Evolutionary conservation across 345 rosid genomes (phyloP).

Genomic region (Salix brachista): DNA sequence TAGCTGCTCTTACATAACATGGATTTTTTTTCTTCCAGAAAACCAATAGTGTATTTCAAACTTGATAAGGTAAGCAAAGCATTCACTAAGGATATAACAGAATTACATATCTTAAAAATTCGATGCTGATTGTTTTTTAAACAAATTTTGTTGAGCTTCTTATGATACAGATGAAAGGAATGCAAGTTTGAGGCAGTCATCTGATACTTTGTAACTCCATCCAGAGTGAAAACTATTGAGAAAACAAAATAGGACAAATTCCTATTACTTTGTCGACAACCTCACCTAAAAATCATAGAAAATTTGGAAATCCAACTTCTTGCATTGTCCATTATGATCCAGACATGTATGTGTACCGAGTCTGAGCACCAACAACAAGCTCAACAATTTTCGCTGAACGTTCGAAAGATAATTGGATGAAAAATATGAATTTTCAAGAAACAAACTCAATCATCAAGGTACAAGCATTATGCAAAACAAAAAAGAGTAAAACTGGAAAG

Average conservation of each 20-base stretch:
- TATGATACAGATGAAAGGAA: neutral
- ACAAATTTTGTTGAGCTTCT: too few relatives aligned
- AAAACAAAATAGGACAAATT: neutral
- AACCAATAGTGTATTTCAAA: too few relatives aligned
- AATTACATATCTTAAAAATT: neutral
- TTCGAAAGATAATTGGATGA: neutral
- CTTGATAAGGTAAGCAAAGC: neutral
- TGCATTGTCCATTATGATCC: slow-evolving; percentile 52
- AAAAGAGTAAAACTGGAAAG: neutral
- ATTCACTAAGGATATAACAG: neutral
- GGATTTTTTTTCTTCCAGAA: too few relatives aligned
- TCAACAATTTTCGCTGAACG: slow-evolving; percentile 76
- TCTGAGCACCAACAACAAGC: slow-evolving; percentile 79
- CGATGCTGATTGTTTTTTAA: neutral
- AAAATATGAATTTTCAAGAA: neutral
- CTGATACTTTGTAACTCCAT: neutral
- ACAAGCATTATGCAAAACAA: neutral
- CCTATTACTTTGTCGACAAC: neutral
- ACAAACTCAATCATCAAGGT: neutral
- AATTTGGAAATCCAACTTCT: slow-evolving; percentile 6
- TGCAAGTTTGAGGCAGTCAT: neutral
- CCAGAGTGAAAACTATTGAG: neutral
- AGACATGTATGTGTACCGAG: slow-evolving; percentile 88
- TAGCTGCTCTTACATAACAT: neutral
- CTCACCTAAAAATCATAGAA: neutral